Conservation (phyloP, 331 rosid genomes). For the Erythrophleum ivorense region DNA sequence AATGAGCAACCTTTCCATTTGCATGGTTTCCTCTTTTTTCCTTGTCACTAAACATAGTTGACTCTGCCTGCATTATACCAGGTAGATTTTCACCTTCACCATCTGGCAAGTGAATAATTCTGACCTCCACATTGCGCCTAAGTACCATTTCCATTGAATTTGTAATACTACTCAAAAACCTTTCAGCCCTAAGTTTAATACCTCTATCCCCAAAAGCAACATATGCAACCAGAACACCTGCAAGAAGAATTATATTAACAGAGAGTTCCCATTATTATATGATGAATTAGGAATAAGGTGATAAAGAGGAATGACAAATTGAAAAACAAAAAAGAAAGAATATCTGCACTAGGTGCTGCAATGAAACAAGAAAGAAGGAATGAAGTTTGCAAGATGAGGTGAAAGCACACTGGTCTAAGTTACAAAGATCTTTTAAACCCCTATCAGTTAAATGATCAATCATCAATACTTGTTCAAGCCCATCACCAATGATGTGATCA, state of each 20-base stretch:
- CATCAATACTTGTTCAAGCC: background rate
- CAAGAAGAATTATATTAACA: slow-evolving; percentile 38
- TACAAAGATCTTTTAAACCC: slow-evolving; percentile 5
- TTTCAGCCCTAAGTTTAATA: slow-evolving; percentile 86
- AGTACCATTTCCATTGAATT: slow-evolving; percentile 94
- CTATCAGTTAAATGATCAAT: background rate
- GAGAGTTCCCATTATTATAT: background rate
- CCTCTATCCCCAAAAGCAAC: slow-evolving; percentile 79
- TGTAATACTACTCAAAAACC: slow-evolving; percentile 93
- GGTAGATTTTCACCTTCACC: slow-evolving; percentile 63
- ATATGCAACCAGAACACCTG: slow-evolving; percentile 87
- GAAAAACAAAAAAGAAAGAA: slow-evolving; percentile 10
- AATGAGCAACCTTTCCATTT: slow-evolving; percentile 53
- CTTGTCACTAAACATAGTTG: slow-evolving; percentile 43
- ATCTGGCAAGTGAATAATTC: slow-evolving; percentile 79
- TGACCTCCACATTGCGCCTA: slow-evolving; percentile 85
- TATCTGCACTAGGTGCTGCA: background rate
- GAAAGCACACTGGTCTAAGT: background rate
- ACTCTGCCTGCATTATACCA: slow-evolving; percentile 47
- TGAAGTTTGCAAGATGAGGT: slow-evolving; percentile 15
- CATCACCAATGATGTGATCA: slow-evolving; percentile 9
- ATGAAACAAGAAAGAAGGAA: slow-evolving; percentile 21
- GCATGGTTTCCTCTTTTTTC: slow-evolving; percentile 50
- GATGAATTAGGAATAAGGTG: slow-evolving; percentile 24
- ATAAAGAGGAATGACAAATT: slow-evolving; percentile 5